phyloP scores from a whole-genome alignment of 1,284 basidiomycete genomes.

The Austropuccinia psidii region DNA sequence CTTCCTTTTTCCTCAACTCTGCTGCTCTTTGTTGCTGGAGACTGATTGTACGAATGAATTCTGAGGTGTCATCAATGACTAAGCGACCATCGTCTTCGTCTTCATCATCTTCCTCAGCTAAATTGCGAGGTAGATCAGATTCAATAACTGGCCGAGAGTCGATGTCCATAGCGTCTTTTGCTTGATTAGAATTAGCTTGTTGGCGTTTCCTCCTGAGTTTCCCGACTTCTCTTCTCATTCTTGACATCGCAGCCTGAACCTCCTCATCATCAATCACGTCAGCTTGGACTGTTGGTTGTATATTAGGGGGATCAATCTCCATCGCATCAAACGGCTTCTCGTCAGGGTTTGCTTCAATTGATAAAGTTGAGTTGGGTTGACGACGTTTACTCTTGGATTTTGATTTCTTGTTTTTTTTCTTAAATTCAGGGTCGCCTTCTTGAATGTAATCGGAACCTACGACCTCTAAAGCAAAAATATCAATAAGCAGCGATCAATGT shows the following conservation, averaged over 20 bases:
- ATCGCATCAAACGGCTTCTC: conserved; percentile 11
- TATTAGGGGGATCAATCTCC: conserved; percentile 23
- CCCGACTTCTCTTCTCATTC: conserved; percentile 60
- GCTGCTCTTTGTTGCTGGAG: conserved; percentile 49
- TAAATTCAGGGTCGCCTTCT: conserved; percentile 30
- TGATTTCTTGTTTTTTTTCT: conserved; percentile 13
- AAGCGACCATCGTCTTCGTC: conserved; percentile 49
- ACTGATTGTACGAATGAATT: conserved; percentile 86
- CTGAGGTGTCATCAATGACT: conserved; percentile 92
- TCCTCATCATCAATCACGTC: conserved; percentile 99
- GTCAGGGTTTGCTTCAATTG: neutral
- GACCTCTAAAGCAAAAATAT: neutral
- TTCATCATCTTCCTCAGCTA: neutral
- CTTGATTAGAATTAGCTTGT: conserved; percentile 44
- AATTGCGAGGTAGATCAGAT: conserved; percentile 15
- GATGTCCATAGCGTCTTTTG: conserved; percentile 54
- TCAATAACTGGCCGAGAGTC: conserved; percentile 46
- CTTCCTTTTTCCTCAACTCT: conserved; percentile 41
- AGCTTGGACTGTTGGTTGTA: conserved; percentile 55
- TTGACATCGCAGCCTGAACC: conserved; percentile 81
- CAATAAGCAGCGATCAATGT: neutral
- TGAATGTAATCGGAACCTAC: conserved; percentile 28
- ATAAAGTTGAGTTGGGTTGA: conserved; percentile 1
- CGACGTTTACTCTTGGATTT: conserved; percentile 17
- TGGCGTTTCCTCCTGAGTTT: conserved; percentile 21